Percentiles rank a stretch among this genome's conserved stretches.
Conservation (phyloP, 2,329 filamentous ascomycete genomes). For the Aschersonia sp. region DNA sequence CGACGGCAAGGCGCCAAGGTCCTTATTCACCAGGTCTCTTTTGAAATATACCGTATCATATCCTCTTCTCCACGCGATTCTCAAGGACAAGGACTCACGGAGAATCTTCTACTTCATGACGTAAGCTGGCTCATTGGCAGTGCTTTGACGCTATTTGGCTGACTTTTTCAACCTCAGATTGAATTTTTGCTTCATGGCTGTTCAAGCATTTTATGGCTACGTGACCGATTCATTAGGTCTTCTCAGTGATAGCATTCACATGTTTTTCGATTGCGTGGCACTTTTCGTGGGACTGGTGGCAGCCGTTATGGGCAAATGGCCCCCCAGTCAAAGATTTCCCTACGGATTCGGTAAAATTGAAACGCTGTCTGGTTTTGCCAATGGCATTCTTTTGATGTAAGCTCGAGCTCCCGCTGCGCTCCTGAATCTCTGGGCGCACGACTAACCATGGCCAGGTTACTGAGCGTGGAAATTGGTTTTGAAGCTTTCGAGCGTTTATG, state of each 20-base stretch:
- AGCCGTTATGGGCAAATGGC: conserved; percentile 93
- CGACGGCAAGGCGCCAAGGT: conserved; percentile 35
- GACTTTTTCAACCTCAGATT: conserved; percentile 36
- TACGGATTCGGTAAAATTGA: conserved; percentile 97
- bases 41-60: conserved; percentile 55
- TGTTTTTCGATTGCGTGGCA: conserved; percentile 97
- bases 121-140: conserved; percentile 30
- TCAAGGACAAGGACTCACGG: conserved; percentile 82
- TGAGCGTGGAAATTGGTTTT: conserved; percentile 91
- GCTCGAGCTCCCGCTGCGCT: conserved; percentile 11
- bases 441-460: conserved; percentile 40
- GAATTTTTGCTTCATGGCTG: conserved; percentile 87
- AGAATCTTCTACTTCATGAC: conserved; percentile 95
- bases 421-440: background rate
- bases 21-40: conserved; percentile 56
- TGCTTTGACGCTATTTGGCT: background rate
- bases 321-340: conserved; percentile 73
- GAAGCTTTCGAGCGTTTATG: conserved; percentile 81
- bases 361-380: conserved; percentile 88
- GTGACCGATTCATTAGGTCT: conserved; percentile 84
- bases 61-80: conserved; percentile 70
- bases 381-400: conserved; percentile 85
- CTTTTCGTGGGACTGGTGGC: conserved; percentile 81
- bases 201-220: conserved; percentile 90
- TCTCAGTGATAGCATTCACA: conserved; percentile 96